A percentile compares a stretch with the other conserved stretches of the same genome.
phyloP scores from a whole-genome alignment of 345 rosid species.

The Passiflora organensis region DNA sequence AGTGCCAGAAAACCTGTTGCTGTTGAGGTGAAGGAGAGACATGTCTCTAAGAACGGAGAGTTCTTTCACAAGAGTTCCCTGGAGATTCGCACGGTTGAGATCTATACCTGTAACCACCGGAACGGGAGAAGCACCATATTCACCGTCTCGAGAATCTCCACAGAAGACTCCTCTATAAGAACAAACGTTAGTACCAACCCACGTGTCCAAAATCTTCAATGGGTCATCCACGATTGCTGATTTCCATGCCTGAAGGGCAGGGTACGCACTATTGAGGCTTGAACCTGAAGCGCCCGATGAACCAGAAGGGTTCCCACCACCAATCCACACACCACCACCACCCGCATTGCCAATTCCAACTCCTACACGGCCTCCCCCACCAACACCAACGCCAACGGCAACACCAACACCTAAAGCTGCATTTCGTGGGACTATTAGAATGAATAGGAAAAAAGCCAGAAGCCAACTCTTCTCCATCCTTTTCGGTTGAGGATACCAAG shows the following conservation, averaged over 20 bases:
- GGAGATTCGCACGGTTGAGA: slow-evolving; percentile 82
- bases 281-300: slow-evolving; percentile 27
- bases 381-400: slow-evolving; percentile 35
- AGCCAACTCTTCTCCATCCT: slow-evolving; percentile 29
- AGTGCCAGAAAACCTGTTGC: slow-evolving; percentile 70
- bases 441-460: slow-evolving; percentile 22
- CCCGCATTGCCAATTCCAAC: slow-evolving; percentile 26
- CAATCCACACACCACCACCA: slow-evolving; percentile 51
- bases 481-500: slow-evolving; percentile 7
- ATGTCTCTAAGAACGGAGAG: slow-evolving; percentile 55
- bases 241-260: slow-evolving; percentile 85
- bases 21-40: slow-evolving; percentile 72
- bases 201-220: slow-evolving; percentile 50
- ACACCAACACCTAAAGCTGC: slow-evolving; percentile 44
- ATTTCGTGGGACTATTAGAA: slow-evolving; percentile 23
- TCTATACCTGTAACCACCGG: slow-evolving; percentile 58
- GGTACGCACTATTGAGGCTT: slow-evolving; percentile 39
- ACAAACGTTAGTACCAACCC: slow-evolving; percentile 78
- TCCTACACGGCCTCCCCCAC: slow-evolving; percentile 13
- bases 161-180: slow-evolving; percentile 82
- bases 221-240: slow-evolving; percentile 72
- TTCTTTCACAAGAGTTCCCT: slow-evolving; percentile 61
- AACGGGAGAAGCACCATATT: too few species aligned
- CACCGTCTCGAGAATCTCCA: slow-evolving; percentile 22
- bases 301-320: slow-evolving; percentile 35